Evolutionary conservation across 805 yeast species (phyloP).

Genomic region (Yarrowia bubula): DNA sequence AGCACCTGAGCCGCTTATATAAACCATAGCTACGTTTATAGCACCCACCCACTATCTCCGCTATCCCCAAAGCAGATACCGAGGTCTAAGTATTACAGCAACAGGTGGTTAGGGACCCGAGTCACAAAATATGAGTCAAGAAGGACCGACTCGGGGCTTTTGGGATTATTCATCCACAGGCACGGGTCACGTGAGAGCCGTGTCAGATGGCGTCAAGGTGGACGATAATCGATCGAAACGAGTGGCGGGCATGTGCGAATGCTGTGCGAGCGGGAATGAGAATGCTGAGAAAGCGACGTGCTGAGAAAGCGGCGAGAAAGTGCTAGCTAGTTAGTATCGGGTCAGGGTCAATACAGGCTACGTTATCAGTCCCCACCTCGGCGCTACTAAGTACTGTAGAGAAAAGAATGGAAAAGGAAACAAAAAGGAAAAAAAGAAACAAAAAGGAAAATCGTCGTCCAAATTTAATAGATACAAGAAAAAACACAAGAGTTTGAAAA

Average conservation of each 20-base stretch:
- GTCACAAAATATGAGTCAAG: not conserved
- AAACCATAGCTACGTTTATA: too few relatives aligned
- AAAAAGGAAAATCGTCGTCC: not conserved
- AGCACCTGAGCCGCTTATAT: not conserved
- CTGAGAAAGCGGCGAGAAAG: too few relatives aligned
- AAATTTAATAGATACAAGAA: not conserved
- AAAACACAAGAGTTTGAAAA: not conserved
- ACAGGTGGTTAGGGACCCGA: not conserved
- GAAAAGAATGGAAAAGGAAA: not conserved
- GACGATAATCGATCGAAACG: too few relatives aligned
- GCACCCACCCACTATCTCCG: not conserved
- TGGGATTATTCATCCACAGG: not conserved
- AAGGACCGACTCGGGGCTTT: not conserved
- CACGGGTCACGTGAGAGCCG: conserved; percentile 8
- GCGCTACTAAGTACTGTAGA: not conserved
- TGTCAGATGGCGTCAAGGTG: not conserved
- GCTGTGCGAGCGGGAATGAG: too few relatives aligned
- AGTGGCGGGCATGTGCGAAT: too few relatives aligned
- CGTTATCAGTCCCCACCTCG: not conserved
- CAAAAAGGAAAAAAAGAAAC: not conserved
- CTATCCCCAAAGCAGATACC: not conserved
- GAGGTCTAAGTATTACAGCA: not conserved
- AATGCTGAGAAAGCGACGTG: too few relatives aligned
- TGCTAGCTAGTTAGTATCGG: not conserved
- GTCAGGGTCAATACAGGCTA: not conserved